These are phyloP conservation scores for Kodamaea fungicola DNA, from an alignment of 1,139 yeast species.

Conservation along the genomic window DNA sequence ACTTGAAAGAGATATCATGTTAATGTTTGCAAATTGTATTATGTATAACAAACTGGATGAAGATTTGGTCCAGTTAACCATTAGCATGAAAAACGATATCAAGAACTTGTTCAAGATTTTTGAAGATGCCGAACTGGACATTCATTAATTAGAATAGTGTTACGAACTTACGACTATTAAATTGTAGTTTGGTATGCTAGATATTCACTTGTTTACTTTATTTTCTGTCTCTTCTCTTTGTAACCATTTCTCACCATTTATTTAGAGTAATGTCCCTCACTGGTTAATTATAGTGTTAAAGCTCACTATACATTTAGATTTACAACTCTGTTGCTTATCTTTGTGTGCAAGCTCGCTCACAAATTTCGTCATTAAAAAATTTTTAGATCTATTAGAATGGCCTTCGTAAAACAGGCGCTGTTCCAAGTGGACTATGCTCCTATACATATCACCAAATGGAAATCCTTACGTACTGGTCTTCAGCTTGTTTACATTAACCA, in stretches of 20 bases:
- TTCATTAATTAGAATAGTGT: not conserved
- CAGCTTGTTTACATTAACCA: constrained; percentile 75
- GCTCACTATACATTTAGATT: too few species aligned
- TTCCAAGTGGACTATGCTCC: constrained; percentile 66
- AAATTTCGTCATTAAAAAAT: not conserved
- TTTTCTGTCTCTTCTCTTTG: too few species aligned
- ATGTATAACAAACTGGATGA: constrained; percentile 74
- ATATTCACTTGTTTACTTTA: too few species aligned
- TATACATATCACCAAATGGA: constrained; percentile 65
- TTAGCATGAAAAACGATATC: constrained; percentile 64
- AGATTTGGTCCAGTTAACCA: constrained; percentile 59
- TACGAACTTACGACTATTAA: too few species aligned
- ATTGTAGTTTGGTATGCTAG: too few species aligned
- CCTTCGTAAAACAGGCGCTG: constrained; percentile 43
- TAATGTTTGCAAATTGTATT: constrained; percentile 80
- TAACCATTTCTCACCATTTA: too few species aligned
- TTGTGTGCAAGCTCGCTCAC: too few species aligned
- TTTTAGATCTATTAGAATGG: constrained; percentile 2
- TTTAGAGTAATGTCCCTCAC: too few species aligned
- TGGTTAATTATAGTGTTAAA: too few species aligned
- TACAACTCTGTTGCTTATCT: too few species aligned
- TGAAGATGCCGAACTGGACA: constrained; percentile 32
- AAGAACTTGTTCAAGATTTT: constrained; percentile 49
- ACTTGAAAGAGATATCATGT: constrained; percentile 64
- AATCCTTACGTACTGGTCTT: constrained; percentile 73